Conservation (phyloP, 2,329 filamentous ascomycete species). For the Lasiodiplodia sp. region DNA sequence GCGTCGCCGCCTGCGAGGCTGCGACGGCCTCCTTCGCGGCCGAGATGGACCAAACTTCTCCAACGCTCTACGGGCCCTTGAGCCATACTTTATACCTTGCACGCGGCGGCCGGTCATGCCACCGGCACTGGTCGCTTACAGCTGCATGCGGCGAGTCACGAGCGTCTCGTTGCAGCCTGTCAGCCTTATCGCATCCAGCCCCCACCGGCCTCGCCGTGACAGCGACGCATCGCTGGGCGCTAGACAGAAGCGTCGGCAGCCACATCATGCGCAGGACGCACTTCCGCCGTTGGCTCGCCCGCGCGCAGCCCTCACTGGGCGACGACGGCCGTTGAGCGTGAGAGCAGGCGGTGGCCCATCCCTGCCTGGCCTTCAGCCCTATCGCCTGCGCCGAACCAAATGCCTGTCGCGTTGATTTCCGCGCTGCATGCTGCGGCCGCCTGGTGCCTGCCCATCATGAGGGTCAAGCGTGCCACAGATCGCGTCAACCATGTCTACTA, state of each 20-base stretch:
- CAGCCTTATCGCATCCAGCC: slow-evolving; percentile 11
- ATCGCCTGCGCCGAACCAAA: slow-evolving; percentile 8
- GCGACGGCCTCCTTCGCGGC: not conserved
- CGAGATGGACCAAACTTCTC: slow-evolving; percentile 2
- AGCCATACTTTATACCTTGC: slow-evolving; percentile 6
- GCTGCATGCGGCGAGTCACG: not conserved
- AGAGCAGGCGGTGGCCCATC: slow-evolving; percentile 19
- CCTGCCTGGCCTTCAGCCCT: slow-evolving; percentile 7
- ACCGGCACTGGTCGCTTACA: not conserved
- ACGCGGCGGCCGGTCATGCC: not conserved
- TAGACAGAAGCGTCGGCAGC: not conserved
- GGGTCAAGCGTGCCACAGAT: slow-evolving; percentile 9
- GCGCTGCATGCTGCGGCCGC: slow-evolving; percentile 1
- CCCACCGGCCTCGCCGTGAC: slow-evolving; percentile 13
- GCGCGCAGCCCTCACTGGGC: not conserved
- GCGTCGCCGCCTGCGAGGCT: slow-evolving; percentile 1
- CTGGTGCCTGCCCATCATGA: slow-evolving; percentile 12
- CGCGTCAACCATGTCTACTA: not conserved
- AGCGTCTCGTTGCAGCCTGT: not conserved
- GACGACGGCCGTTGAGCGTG: not conserved
- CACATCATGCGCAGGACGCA: not conserved
- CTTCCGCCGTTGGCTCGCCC: not conserved
- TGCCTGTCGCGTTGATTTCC: not conserved
- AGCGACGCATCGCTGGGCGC: not conserved
- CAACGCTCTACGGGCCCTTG: not conserved